Evolutionary conservation across 208 protist species (phyloP).

Genomic region (Blechomonas ayalai): DNA sequence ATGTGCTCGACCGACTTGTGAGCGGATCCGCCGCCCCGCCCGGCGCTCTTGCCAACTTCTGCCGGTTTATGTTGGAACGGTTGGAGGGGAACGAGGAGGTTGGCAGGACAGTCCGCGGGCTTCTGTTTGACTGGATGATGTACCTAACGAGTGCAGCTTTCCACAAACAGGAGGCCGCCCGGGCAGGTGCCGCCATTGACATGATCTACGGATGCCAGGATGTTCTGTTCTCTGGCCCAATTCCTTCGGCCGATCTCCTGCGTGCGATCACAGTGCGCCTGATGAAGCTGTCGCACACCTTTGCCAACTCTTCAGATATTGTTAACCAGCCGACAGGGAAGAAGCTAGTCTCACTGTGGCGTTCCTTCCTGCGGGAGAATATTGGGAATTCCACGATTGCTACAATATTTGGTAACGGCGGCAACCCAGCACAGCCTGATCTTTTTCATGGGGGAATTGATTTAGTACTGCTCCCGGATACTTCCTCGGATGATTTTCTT

Average conservation of each 20-base stretch:
- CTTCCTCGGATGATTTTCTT: not conserved
- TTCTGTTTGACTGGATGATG: slow-evolving; percentile 61
- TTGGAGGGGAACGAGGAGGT: slow-evolving; percentile 19
- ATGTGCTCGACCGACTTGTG: slow-evolving; percentile 45
- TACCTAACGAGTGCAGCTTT: slow-evolving; percentile 33
- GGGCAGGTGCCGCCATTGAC: slow-evolving; percentile 28
- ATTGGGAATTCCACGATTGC: not conserved
- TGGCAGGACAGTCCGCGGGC: slow-evolving; percentile 15
- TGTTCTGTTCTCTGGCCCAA: slow-evolving; percentile 29
- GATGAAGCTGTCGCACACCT: slow-evolving; percentile 32
- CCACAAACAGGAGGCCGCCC: slow-evolving; percentile 20
- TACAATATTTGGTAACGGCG: too few relatives aligned
- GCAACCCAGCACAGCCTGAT: too few relatives aligned
- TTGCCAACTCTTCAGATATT: slow-evolving; percentile 9
- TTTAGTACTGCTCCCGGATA: not conserved
- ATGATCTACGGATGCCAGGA: slow-evolving; percentile 28
- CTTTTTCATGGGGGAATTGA: too few relatives aligned
- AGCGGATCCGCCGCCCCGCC: slow-evolving; percentile 43
- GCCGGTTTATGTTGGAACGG: slow-evolving; percentile 22
- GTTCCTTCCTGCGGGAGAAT: not conserved
- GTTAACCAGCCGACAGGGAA: slow-evolving; percentile 5
- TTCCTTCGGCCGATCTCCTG: slow-evolving; percentile 38
- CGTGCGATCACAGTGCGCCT: slow-evolving; percentile 24
- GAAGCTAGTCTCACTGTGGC: slow-evolving; percentile 14
- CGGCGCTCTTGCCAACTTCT: slow-evolving; percentile 22